These are phyloP conservation scores for Hericium rajendrae DNA, from an alignment of 768 basidiomycete genomes.

Conservation along the genomic window DNA sequence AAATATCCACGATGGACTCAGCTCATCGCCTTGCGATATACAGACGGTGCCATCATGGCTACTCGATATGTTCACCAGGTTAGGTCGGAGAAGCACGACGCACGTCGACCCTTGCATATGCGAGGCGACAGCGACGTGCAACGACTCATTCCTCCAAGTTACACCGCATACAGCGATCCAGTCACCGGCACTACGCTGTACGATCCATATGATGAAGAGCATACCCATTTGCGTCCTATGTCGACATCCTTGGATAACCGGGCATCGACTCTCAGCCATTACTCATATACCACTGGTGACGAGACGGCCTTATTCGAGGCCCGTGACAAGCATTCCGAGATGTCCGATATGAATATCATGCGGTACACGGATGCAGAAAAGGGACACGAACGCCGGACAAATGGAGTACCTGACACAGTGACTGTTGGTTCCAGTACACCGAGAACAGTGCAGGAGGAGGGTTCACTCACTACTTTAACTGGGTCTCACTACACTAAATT, in stretches of 20 bases:
- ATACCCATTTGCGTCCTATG: neutral
- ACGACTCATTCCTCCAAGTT: slow-evolving; percentile 3
- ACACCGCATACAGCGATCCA: slow-evolving; percentile 7
- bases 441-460: too few species aligned
- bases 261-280: too few species aligned
- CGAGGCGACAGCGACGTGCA: neutral
- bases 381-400: too few species aligned
- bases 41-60: slow-evolving; percentile 15
- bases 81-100: slow-evolving; percentile 10
- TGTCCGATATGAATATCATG: too few species aligned
- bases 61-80: slow-evolving; percentile 16
- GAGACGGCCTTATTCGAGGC: too few species aligned
- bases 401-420: too few species aligned
- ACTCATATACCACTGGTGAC: too few species aligned
- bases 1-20: neutral
- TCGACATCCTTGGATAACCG: neutral
- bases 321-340: too few species aligned
- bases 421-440: too few species aligned
- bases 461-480: too few species aligned
- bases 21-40: neutral
- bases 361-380: too few species aligned
- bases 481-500: too few species aligned
- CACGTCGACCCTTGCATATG: slow-evolving; percentile 5
- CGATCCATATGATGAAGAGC: slow-evolving; percentile 2
- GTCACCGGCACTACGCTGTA: slow-evolving; percentile 6